These are phyloP conservation scores for Vaccinium macrocarpon DNA, from an alignment of 148 eudicot species.

Conservation along the genomic window DNA sequence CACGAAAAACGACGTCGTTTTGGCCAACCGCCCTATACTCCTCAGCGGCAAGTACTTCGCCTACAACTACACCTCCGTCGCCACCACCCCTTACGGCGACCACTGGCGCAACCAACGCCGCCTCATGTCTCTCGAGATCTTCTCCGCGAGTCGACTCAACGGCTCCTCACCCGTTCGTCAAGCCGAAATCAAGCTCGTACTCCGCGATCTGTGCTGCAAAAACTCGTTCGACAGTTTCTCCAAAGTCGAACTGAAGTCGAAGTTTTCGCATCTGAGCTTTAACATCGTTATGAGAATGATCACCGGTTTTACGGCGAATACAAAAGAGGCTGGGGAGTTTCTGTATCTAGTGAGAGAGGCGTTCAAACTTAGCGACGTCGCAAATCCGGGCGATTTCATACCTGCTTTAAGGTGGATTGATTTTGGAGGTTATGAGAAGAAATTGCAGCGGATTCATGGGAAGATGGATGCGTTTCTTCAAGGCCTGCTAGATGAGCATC, in stretches of 20 bases:
- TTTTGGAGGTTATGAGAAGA: neutral
- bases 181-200: neutral
- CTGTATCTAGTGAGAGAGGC: neutral
- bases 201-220: neutral
- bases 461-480: neutral
- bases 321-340: neutral
- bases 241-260: neutral
- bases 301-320: neutral
- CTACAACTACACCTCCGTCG: neutral
- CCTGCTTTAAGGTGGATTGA: neutral
- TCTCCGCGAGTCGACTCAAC: neutral
- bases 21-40: neutral
- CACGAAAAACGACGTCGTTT: neutral
- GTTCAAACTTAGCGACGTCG: neutral
- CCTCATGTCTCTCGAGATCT: neutral
- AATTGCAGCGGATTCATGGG: neutral
- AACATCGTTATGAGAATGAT: neutral
- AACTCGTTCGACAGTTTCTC: neutral
- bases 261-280: neutral
- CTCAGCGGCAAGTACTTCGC: neutral
- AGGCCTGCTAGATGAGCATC: neutral
- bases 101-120: constrained; percentile 1
- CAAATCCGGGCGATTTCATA: neutral
- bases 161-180: neutral
- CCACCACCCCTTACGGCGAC: neutral